These are phyloP conservation scores for Chrysoporthe cubensis DNA, from an alignment of 2,329 filamentous ascomycete species.

Conservation along the genomic window DNA sequence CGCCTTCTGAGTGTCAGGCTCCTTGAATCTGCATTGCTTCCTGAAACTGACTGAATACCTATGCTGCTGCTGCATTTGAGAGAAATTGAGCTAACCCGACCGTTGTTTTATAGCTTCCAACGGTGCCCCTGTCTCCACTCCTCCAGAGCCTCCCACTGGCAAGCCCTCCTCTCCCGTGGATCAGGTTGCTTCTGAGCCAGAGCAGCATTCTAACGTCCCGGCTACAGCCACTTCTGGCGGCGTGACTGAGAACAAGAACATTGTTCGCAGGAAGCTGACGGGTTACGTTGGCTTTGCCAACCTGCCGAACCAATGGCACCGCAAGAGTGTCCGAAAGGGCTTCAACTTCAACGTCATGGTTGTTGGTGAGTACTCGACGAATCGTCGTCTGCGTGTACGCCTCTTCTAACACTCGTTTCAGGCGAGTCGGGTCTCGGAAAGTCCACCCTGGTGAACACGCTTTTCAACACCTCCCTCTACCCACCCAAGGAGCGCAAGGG, in stretches of 20 bases:
- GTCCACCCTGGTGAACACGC: constrained; percentile 97
- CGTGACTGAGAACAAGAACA: constrained; percentile 81
- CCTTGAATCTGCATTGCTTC: constrained; percentile 33
- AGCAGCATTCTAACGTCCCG: constrained; percentile 43
- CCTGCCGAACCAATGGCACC: constrained; percentile 99
- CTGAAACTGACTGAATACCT: constrained; percentile 6
- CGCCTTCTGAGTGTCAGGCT: constrained; percentile 41
- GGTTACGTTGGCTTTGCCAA: constrained; percentile 99
- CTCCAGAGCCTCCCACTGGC: constrained; percentile 44
- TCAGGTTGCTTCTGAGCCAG: constrained; percentile 36
- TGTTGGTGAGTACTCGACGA: constrained; percentile 71
- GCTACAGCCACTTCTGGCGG: constrained; percentile 45
- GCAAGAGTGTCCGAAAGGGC: constrained; percentile 99
- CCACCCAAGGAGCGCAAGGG: constrained; percentile 98
- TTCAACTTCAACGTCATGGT: constrained; percentile 99
- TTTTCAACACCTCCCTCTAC: constrained; percentile 99
- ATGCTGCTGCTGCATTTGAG: background rate
- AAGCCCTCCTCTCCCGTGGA: constrained; percentile 39
- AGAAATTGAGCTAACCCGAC: constrained; percentile 30
- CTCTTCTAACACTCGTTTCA: constrained; percentile 43
- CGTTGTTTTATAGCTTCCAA: constrained; percentile 45
- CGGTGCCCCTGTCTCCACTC: constrained; percentile 45
- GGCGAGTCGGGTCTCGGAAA: constrained; percentile 99
- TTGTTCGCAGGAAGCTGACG: constrained; percentile 96
- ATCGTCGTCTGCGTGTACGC: background rate